phyloP scores from a whole-genome alignment of 768 basidiomycete species.

The Vararia minispora region DNA sequence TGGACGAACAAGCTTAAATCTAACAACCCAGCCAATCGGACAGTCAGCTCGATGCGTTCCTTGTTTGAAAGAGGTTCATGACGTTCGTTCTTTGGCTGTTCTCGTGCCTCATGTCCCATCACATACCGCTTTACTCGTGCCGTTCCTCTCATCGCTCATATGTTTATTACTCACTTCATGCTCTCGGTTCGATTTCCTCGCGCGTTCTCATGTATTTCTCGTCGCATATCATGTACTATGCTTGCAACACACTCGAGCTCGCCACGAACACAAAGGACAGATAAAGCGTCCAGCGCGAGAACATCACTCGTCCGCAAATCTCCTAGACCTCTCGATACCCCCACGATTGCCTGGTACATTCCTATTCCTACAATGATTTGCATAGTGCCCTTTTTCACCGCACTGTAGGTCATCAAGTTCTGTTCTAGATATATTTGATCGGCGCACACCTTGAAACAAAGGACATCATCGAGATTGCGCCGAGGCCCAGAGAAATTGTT shows the following conservation, averaged over 20 bases:
- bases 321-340: conserved; percentile 62
- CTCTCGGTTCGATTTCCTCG: not conserved
- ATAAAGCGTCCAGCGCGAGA: not conserved
- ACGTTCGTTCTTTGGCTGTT: not conserved
- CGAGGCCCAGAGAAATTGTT: conserved; percentile 28
- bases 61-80: conserved; percentile 4
- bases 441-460: conserved; percentile 70
- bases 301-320: no score
- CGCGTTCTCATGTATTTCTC: not conserved
- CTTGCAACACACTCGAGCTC: no score
- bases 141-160: no score
- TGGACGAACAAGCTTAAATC: not conserved
- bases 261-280: not conserved
- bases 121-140: no score
- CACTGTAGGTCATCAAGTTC: conserved; percentile 37
- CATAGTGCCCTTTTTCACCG: conserved; percentile 90
- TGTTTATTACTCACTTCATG: conserved; percentile 6
- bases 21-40: conserved; percentile 1
- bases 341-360: conserved; percentile 89
- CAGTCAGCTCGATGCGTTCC: conserved; percentile 6
- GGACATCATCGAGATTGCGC: conserved; percentile 71
- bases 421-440: not conserved
- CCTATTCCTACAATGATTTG: conserved; percentile 84
- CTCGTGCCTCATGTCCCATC: conserved; percentile 6
- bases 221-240: not conserved